These are phyloP conservation scores for Trifolium fragiferum DNA, from an alignment of 306 rosid genomes.

Conservation along the genomic window DNA sequence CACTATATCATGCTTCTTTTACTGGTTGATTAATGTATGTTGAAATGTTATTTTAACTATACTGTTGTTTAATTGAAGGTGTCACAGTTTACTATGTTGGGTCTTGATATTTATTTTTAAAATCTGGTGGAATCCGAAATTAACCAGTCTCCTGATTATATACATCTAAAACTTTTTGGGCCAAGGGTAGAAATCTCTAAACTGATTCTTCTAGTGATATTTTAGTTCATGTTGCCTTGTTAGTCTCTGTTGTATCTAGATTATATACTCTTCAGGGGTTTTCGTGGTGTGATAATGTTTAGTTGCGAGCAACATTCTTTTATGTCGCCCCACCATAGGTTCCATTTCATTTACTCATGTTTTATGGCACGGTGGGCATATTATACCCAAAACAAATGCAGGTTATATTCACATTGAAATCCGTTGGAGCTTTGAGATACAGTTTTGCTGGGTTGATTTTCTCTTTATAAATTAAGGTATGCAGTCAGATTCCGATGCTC, in stretches of 20 bases:
- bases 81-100: constrained; percentile 38
- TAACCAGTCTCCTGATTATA: constrained; percentile 18
- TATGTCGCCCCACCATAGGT: constrained; percentile 57
- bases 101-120: constrained; percentile 34
- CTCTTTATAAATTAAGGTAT: constrained; percentile 83
- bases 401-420: constrained; percentile 73
- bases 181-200: constrained; percentile 26
- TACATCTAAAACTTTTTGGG: constrained; percentile 36
- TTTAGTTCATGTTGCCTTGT: constrained; percentile 26
- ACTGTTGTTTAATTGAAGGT: constrained; percentile 40
- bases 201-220: constrained; percentile 28
- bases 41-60: constrained; percentile 61
- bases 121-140: constrained; percentile 40
- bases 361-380: constrained; percentile 79
- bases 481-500: constrained; percentile 66
- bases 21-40: constrained; percentile 89
- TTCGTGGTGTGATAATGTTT: constrained; percentile 37
- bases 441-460: constrained; percentile 76
- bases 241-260: constrained; percentile 33
- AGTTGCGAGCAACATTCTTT: constrained; percentile 44
- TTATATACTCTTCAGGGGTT: constrained; percentile 30
- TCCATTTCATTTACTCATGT: constrained; percentile 58
- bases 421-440: constrained; percentile 84
- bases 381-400: constrained; percentile 73
- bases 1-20: constrained; percentile 74